Conservation (phyloP, 192 early-diverging fungal genomes). For the Rhizoclosmatium globosum region DNA sequence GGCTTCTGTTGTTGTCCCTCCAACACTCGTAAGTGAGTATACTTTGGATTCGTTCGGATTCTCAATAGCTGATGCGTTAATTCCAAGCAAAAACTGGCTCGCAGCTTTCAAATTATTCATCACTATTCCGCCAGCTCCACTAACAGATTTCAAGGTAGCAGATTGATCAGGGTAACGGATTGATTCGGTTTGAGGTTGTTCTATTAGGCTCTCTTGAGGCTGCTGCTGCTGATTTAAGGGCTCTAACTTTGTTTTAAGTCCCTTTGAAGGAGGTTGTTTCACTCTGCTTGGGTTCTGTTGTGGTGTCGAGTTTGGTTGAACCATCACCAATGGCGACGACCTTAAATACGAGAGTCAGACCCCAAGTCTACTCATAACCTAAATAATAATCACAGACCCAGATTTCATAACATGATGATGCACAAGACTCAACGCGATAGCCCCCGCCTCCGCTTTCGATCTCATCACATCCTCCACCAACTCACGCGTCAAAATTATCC, state of each 20-base stretch:
- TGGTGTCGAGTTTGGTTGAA: constrained; percentile 10
- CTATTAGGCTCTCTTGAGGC: not conserved
- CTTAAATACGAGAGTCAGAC: not conserved
- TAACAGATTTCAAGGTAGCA: not conserved
- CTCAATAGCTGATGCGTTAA: not conserved
- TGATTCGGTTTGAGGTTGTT: not conserved
- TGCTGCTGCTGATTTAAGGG: not conserved
- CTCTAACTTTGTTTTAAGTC: constrained; percentile 9
- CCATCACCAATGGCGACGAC: constrained; percentile 4
- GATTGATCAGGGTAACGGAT: no score
- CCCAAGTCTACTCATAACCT: not conserved
- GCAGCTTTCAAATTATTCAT: constrained; percentile 29
- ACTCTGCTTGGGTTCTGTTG: constrained; percentile 17
- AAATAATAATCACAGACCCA: not conserved
- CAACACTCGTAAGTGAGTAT: not conserved
- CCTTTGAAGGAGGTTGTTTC: not conserved
- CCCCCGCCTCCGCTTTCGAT: constrained; percentile 44
- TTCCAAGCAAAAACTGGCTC: constrained; percentile 12
- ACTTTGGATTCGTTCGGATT: not conserved
- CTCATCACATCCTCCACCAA: constrained; percentile 34
- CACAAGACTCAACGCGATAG: constrained; percentile 43
- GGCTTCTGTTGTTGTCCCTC: not conserved
- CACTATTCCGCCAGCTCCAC: constrained; percentile 6
- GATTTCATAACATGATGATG: constrained; percentile 45
- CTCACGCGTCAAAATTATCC: constrained; percentile 41